These are phyloP conservation scores for Pichia sp. DNA, from an alignment of 1,139 yeast species.

Conservation along the genomic window DNA sequence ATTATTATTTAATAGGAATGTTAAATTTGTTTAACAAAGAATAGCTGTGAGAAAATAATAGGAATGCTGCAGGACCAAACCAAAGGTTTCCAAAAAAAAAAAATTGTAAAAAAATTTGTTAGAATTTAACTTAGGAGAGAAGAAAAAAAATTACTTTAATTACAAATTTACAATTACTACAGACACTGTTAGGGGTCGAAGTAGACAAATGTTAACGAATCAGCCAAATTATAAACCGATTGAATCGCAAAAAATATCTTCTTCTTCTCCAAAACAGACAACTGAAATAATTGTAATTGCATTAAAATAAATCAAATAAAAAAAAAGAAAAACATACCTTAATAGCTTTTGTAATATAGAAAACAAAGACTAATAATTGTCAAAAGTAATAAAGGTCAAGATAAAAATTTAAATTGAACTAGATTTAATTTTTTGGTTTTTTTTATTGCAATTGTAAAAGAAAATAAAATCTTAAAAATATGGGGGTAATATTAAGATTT, in stretches of 20 bases:
- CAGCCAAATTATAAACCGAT: not conserved
- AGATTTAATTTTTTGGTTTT: constrained; percentile 1
- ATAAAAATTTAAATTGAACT: not conserved
- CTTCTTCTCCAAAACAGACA: constrained; percentile 13
- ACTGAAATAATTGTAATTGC: constrained; percentile 8
- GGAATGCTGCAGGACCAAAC: too few relatives aligned
- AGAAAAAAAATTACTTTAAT: not conserved
- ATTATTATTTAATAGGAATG: not conserved
- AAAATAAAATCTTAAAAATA: constrained; percentile 6
- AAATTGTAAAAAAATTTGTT: too few relatives aligned
- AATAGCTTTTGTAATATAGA: not conserved
- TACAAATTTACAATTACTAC: not conserved
- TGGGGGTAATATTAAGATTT: constrained; percentile 11
- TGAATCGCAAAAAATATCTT: not conserved
- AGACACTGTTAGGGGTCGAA: not conserved
- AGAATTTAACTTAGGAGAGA: too few relatives aligned
- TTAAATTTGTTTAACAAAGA: not conserved
- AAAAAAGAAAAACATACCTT: constrained; percentile 8
- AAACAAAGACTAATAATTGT: constrained; percentile 1
- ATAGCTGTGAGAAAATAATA: too few relatives aligned
- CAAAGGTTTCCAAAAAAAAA: too few relatives aligned
- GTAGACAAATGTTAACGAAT: too few relatives aligned
- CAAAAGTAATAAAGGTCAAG: not conserved
- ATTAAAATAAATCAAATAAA: constrained; percentile 1
- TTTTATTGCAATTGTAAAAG: constrained; percentile 5